Evolutionary conservation across 2,329 filamentous ascomycete genomes (phyloP), one percentile per base, ranked within the genome.

Genomic region (Volutella citrinella): DNA sequence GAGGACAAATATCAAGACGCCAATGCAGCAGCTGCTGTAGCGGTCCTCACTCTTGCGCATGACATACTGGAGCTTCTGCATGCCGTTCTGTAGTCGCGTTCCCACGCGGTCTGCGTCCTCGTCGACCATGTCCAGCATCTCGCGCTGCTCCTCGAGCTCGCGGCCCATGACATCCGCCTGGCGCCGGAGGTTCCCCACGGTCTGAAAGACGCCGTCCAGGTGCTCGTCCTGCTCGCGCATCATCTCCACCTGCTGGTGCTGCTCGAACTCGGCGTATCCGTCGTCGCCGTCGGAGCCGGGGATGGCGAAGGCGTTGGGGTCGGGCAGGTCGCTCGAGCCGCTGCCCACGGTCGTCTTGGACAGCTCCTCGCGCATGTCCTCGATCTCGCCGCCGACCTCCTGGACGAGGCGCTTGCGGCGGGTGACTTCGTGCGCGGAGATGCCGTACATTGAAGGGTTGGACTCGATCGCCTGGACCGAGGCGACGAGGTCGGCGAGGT

Each of bases 91-190:
- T 53, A 98, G 64, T 57, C 93, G 82, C 2, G 87, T 86, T 11
- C 87, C 86, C 2, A 98, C 89, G 20, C 91, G 76, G 60, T 97
- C 90, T 5, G 87, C 88, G 36, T 95, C 71, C 19, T 73, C 76
- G 63, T 97, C 91, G 24, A 94, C 84, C 32, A 86, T 82, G 44
- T 93, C 82, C 37, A 98, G 72, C 76, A 97, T 84, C 61, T 89
- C 87, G 15, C 76, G 76, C 71, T 98, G 93, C 67, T 98, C 93
- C 64, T 96, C 94, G 27, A 98, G 71, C 68, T 98, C 93, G 37
- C 91, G 74, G 3, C 93, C 91, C 91, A 98, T 98, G 51, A 89
- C 87, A 63, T 94, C 83, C 3, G 93, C 94, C 71, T 97, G 93
- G 56, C 84, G 75, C 36, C 91, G 74, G 56, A 98, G 65, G 57